Evolutionary conservation across 352 stramenopile species (phyloP).

Genomic region (Pythium graminicola): DNA sequence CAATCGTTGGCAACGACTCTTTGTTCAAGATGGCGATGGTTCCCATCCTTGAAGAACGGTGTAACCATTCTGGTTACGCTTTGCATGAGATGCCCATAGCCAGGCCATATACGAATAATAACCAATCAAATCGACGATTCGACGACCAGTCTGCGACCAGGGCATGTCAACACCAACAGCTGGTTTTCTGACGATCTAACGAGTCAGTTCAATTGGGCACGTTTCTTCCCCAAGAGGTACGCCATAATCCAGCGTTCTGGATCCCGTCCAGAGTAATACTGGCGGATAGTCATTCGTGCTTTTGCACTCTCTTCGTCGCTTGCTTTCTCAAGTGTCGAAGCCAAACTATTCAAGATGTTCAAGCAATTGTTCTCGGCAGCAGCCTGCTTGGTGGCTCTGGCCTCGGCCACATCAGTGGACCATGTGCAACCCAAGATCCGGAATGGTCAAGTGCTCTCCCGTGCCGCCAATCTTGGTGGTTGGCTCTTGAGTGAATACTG

Average conservation of each 20-base stretch:
- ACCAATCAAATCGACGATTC: neutral
- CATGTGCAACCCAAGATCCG: conserved; percentile 27
- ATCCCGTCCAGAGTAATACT: conserved; percentile 4
- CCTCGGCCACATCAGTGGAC: conserved; percentile 1
- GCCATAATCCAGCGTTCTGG: neutral
- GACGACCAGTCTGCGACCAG: neutral
- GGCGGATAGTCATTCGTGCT: conserved; percentile 14
- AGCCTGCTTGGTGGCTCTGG: conserved; percentile 8
- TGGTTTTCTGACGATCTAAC: too few relatives aligned
- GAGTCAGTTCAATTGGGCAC: neutral
- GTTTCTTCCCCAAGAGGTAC: neutral
- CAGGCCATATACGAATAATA: neutral
- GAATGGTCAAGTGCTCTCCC: conserved; percentile 30
- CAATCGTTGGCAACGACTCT: too few relatives aligned
- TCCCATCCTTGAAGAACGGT: neutral
- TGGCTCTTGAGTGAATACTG: conserved; percentile 81
- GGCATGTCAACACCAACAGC: neutral
- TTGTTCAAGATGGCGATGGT: too few relatives aligned
- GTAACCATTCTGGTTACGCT: too few relatives aligned
- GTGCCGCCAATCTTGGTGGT: conserved; percentile 76
- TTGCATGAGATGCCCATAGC: neutral
- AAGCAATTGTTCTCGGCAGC: conserved; percentile 6
- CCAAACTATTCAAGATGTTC: conserved; percentile 5
- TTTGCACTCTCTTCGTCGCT: conserved; percentile 14
- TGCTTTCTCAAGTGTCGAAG: neutral